Evolutionary conservation across 1,284 basidiomycete species (phyloP), one percentile per base, ranked within the genome.

Genomic region (Microbotryum saponariae): DNA sequence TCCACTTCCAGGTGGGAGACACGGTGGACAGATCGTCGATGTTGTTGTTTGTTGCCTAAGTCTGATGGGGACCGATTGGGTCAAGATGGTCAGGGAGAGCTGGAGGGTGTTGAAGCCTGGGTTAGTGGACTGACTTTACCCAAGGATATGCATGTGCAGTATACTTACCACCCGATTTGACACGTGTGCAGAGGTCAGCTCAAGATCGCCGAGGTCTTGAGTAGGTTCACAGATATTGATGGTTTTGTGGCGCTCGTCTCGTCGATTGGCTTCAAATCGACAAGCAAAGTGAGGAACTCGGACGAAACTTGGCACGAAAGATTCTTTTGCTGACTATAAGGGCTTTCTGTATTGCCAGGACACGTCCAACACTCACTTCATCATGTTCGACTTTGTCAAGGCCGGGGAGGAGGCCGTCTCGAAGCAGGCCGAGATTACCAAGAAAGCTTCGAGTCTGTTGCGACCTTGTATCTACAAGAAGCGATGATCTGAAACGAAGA

Each of bases 401-500:
- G 25, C 16, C 1, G 76, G 79, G 48, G 75, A 76, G 62, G 67
- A 73, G 27, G 81, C 81, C 62, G 73, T 71, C 14, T 79, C 85
- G 60, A 78, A 82, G 64, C 84, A 86, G 48, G 89, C 85, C 85
- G 74, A 76, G n/a, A 65, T 91, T 29, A 71, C 85, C 59, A 76
- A 78, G 23, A 81, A 81, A 69, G 86, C 87, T 20, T 76, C 79
- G 67, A 75, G 85, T 12, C 74, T 83, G 47, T 79, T 99, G 62
- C 91, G 92, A 74, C 87, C 92, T 37, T 99, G 96, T 77, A 88
- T 97, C 76, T 99, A 99, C 76, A 99, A 98, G 77, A 83, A 90
- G 72, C 82, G 94, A 73, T 97, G 37, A 42, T 42, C 37, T 42
- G 37, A 42, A 42, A 42, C 37, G 16, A 42, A 16, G 37, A 12